Conservation (phyloP, 1,139 yeast genomes). For the Kurtzmaniella natalensis region DNA sequence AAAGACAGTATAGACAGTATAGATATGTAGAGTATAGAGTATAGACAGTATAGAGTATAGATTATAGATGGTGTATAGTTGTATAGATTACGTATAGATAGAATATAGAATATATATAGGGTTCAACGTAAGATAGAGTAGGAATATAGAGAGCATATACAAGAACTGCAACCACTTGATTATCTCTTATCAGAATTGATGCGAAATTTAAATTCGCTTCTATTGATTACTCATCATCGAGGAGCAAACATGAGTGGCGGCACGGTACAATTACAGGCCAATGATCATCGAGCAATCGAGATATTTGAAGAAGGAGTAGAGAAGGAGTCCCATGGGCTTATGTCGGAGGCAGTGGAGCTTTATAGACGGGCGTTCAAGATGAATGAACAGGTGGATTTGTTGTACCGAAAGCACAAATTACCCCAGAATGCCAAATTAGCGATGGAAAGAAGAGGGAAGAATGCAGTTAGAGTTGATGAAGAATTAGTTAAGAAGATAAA, state of each 20-base stretch:
- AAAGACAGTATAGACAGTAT: too few relatives aligned
- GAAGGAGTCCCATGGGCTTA: slow-evolving; percentile 67
- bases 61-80: too few relatives aligned
- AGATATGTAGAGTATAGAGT: too few relatives aligned
- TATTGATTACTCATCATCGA: too few relatives aligned
- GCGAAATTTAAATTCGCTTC: too few relatives aligned
- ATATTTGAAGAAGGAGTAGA: slow-evolving; percentile 68
- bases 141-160: too few relatives aligned
- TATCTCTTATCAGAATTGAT: too few relatives aligned
- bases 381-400: slow-evolving; percentile 63
- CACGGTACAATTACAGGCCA: slow-evolving; percentile 8
- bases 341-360: slow-evolving; percentile 74
- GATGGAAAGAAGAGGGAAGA: slow-evolving; percentile 27
- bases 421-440: slow-evolving; percentile 22
- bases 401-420: slow-evolving; percentile 53
- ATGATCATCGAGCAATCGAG: slow-evolving; percentile 46
- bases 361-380: slow-evolving; percentile 71
- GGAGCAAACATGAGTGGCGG: not conserved
- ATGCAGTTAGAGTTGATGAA: slow-evolving; percentile 26
- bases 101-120: too few relatives aligned
- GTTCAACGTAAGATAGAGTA: too few relatives aligned
- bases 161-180: too few relatives aligned
- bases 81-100: too few relatives aligned
- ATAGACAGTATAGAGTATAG: too few relatives aligned
- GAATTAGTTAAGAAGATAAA: slow-evolving; percentile 32